phyloP scores from a whole-genome alignment of 441 rosid genomes.

The Corymbia citriodora region DNA sequence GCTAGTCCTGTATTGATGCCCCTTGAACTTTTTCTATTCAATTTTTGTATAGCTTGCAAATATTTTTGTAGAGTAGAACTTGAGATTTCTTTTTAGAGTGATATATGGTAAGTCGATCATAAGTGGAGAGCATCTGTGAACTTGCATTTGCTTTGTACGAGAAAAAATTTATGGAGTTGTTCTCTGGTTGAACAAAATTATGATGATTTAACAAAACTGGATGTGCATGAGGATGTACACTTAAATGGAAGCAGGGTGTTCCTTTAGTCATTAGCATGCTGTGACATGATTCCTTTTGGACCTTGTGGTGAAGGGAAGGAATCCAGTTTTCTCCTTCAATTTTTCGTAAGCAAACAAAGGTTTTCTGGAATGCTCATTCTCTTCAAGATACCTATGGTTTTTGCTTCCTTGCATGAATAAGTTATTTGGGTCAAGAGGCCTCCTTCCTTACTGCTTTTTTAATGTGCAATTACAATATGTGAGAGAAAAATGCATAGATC shows the following conservation, averaged over 20 bases:
- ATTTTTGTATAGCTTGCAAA: not conserved
- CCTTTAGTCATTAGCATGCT: not conserved
- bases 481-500: not conserved
- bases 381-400: not conserved
- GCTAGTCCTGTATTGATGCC: not conserved
- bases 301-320: not conserved
- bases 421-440: not conserved
- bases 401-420: not conserved
- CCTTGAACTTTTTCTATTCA: not conserved
- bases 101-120: not conserved
- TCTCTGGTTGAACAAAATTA: not conserved
- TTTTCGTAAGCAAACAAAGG: not conserved
- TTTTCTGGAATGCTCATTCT: not conserved
- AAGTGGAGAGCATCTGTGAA: not conserved
- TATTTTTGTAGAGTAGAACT: not conserved
- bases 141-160: not conserved
- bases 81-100: not conserved
- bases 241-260: not conserved
- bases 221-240: not conserved
- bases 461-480: not conserved
- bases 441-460: not conserved
- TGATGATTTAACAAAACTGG: not conserved
- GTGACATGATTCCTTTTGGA: not conserved
- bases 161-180: not conserved
- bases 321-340: not conserved